phyloP scores from a whole-genome alignment of 1,284 basidiomycete species.

The Tilletia indica region DNA sequence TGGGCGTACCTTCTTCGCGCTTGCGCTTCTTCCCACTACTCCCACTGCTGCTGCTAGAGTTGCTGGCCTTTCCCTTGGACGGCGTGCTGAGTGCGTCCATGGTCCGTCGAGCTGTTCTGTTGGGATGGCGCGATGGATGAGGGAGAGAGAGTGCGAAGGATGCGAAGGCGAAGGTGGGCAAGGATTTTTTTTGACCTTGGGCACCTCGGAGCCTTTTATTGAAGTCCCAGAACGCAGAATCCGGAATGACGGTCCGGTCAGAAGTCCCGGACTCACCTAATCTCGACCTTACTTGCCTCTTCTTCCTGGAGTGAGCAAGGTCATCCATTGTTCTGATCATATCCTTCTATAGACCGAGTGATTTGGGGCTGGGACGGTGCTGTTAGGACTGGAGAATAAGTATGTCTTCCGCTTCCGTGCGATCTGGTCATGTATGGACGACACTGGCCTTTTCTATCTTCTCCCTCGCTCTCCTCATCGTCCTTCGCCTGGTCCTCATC shows the following conservation, averaged over 20 bases:
- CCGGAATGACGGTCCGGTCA: no score
- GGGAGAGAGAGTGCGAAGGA: no score
- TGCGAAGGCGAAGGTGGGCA: neutral
- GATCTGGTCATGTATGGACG: neutral
- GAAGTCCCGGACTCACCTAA: no score
- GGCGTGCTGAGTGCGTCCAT: slow-evolving; percentile 9
- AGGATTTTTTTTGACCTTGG: neutral
- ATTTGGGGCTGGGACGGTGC: no score
- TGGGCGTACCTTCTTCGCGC: neutral
- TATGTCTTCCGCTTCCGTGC: no score
- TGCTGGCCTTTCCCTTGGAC: neutral
- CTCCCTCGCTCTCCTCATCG: neutral
- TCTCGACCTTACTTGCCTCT: no score
- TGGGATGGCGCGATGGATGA: no score
- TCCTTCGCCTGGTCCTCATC: neutral
- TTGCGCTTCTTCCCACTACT: slow-evolving; percentile 11
- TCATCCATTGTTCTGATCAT: no score
- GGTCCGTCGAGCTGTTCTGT: neutral
- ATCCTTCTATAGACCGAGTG: no score
- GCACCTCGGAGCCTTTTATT: slow-evolving; percentile 5
- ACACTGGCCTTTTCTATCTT: neutral
- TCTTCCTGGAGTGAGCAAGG: no score
- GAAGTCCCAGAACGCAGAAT: neutral
- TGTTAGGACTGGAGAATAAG: no score
- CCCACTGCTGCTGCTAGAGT: neutral